These are phyloP conservation scores for Harringtonia aguacate DNA, from an alignment of 2,329 filamentous ascomycete species.

Conservation along the genomic window DNA sequence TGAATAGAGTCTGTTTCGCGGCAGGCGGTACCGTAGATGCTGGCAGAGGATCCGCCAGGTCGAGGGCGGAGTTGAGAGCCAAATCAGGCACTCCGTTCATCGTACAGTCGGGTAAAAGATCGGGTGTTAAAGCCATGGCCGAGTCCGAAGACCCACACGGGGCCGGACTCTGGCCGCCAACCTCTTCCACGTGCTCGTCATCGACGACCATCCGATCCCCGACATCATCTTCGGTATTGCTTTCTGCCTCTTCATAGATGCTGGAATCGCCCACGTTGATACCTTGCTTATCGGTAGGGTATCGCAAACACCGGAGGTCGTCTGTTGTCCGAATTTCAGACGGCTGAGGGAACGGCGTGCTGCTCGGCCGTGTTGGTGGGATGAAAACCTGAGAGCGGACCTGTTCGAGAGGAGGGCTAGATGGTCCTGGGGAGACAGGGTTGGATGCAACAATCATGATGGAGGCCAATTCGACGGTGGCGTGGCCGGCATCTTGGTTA, in stretches of 20 bases:
- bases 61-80: neutral
- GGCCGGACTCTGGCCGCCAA: no score
- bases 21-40: slow-evolving; percentile 7
- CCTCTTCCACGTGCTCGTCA: neutral
- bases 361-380: slow-evolving; percentile 43
- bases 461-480: slow-evolving; percentile 30
- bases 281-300: slow-evolving; percentile 20
- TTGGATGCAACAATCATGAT: slow-evolving; percentile 39
- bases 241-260: slow-evolving; percentile 14
- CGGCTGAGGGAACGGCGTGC: slow-evolving; percentile 46
- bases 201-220: slow-evolving; percentile 10
- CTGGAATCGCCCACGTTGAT: slow-evolving; percentile 13
- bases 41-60: slow-evolving; percentile 4
- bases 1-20: slow-evolving; percentile 18
- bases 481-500: slow-evolving; percentile 23
- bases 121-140: neutral
- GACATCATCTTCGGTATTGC: no score
- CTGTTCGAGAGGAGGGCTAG: slow-evolving; percentile 39
- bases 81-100: neutral
- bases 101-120: no score
- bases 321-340: slow-evolving; percentile 35
- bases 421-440: slow-evolving; percentile 42
- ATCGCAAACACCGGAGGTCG: slow-evolving; percentile 29
- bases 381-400: slow-evolving; percentile 34
- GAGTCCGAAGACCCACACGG: no score